A percentile compares a stretch with the other conserved stretches of the same genome.
These are phyloP conservation scores for Microthlaspi erraticum DNA, from an alignment of 345 rosid species.

Conservation along the genomic window DNA sequence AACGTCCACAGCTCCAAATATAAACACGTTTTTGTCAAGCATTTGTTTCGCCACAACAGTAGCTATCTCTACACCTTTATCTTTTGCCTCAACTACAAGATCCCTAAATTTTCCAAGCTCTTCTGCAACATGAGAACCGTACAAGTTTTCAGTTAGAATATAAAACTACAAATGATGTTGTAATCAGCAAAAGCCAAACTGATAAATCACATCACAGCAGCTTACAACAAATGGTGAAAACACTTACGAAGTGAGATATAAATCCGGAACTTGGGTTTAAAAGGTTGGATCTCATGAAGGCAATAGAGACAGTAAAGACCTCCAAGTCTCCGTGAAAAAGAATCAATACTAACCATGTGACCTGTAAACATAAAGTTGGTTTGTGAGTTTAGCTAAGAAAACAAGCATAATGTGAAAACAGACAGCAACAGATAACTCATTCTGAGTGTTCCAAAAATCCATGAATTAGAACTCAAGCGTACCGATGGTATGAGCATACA, in stretches of 20 bases:
- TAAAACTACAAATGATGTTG: background rate
- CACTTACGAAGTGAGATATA: slow-evolving; percentile 75
- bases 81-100: slow-evolving; percentile 65
- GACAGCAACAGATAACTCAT: background rate
- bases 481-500: slow-evolving; percentile 66
- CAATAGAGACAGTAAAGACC: slow-evolving; percentile 93
- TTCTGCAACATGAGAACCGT: slow-evolving; percentile 49
- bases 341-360: slow-evolving; percentile 56
- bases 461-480: slow-evolving; percentile 24
- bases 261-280: slow-evolving; percentile 72
- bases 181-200: background rate
- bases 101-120: slow-evolving; percentile 71
- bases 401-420: slow-evolving; percentile 4
- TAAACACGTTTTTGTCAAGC: slow-evolving; percentile 68
- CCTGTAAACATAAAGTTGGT: slow-evolving; percentile 53
- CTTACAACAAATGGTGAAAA: slow-evolving; percentile 16
- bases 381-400: slow-evolving; percentile 10
- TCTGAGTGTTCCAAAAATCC: background rate
- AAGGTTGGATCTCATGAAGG: slow-evolving; percentile 84
- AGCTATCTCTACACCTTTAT: slow-evolving; percentile 53
- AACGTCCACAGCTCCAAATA: slow-evolving; percentile 72
- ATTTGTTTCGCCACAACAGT: slow-evolving; percentile 62
- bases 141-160: background rate
- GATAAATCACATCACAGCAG: slow-evolving; percentile 19
- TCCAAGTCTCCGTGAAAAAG: slow-evolving; percentile 72